Percentiles rank a stretch among this genome's conserved stretches.
Evolutionary conservation across 371 early-diverging fungal species (phyloP).

Genomic region (Apophysomyces trapeziformis): DNA sequence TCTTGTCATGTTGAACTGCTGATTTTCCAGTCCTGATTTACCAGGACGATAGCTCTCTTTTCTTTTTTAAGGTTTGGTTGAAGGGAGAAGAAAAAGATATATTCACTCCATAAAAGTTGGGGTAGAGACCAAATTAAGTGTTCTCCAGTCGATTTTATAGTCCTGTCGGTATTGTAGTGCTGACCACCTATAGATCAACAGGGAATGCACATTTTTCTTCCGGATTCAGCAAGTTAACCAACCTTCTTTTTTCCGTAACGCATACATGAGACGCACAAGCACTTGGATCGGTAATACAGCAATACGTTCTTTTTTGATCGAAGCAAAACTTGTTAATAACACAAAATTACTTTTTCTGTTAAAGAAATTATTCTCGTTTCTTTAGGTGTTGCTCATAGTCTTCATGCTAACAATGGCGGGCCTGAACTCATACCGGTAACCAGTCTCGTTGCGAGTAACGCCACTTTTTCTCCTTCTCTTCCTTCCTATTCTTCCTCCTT

Average conservation of each 20-base stretch:
- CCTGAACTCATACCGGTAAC: slow-evolving; percentile 2
- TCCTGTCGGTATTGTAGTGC: background rate
- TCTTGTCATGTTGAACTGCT: too few relatives aligned
- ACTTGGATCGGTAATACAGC: background rate
- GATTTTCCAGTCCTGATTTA: too few relatives aligned
- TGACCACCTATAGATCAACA: background rate
- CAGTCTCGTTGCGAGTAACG: background rate
- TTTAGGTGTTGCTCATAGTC: background rate
- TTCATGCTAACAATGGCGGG: background rate
- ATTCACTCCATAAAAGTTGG: too few relatives aligned
- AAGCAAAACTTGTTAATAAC: background rate
- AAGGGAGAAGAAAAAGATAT: too few relatives aligned
- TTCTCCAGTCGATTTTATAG: background rate
- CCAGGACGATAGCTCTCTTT: too few relatives aligned
- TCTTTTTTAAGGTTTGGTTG: background rate
- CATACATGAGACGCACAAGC: background rate
- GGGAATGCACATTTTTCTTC: slow-evolving; percentile 10
- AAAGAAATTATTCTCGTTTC: background rate
- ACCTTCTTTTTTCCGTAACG: slow-evolving; percentile 2
- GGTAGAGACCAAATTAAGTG: too few relatives aligned
- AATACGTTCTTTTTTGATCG: too few relatives aligned
- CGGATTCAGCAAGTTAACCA: background rate
- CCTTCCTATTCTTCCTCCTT: background rate
- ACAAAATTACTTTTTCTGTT: background rate
- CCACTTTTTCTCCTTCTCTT: background rate